Base-by-base conservation (phyloP, 2,329 filamentous ascomycete species). In the Didymella pinodella region DNA sequence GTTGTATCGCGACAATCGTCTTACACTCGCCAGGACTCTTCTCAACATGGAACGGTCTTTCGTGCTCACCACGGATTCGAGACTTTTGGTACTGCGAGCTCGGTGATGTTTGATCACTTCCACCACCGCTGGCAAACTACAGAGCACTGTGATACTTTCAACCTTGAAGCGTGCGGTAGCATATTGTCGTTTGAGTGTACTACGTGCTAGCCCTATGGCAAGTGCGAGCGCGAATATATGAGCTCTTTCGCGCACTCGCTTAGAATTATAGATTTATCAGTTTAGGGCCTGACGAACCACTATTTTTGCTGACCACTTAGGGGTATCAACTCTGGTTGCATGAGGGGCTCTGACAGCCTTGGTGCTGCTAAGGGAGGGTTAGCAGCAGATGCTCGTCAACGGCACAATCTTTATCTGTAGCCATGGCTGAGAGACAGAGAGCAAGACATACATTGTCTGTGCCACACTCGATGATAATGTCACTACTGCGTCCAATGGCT, bases 141-240 rank as follows among this genome's bases (percentile, higher is more conserved):
- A 34, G 32, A 34, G 32, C 32, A 34, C 32, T n/a, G 32, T 34
- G 32, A 34, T 14, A 34, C 32, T 34, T 12, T 34, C 12, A 16
- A n/a, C 32, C 32, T 16, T 34, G 32, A 34, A n/a, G 32, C 32
- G 32, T 34, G 32, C 12, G 32, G 32, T 34, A 34, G 32, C 14
- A 34, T n/a, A 34, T 34, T 40, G 44, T 54, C 31, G 57, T 50
- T 51, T 63, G 48, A 63, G 12, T 53, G 61, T 63, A 46, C 51
- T 49, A 5, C 54, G 51, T 26, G 61, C 51, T 36, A 61, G 51
- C 36, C 54, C 54, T 48, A 58, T 56, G 34, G 61, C 54, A 58
- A 46, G 48, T 52, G 61, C 22, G 26, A 63, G 26, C 28, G 54
- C 61, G 54, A 58, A 57, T 51, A 63, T 61, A 32, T 54, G 48